Percentiles rank a stretch among this genome's conserved stretches.
phyloP scores from a whole-genome alignment of 169 alveolate genomes.

The Sarcocystis neurona region DNA sequence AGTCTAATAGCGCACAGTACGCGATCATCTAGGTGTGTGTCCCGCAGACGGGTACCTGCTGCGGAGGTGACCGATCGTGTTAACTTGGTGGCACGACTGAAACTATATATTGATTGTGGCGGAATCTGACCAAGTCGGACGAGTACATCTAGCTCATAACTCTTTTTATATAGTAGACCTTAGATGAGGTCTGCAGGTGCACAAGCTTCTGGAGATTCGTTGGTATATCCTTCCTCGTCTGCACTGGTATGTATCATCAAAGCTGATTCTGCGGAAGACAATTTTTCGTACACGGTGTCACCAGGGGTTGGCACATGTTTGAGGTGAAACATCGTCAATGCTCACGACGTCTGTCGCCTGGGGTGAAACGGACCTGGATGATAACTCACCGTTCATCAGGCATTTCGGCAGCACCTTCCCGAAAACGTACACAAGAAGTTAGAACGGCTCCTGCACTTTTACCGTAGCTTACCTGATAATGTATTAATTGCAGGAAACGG shows the following conservation, averaged over 20 bases:
- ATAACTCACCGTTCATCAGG: conserved; percentile 12
- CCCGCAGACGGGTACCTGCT: no score
- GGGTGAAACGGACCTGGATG: not conserved
- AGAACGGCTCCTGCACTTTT: not conserved
- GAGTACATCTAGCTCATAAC: not conserved
- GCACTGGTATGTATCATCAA: conserved; percentile 17
- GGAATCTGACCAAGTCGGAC: not conserved
- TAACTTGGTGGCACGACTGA: no score
- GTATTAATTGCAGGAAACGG: conserved; percentile 6
- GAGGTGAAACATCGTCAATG: conserved; percentile 5
- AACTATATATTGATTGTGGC: no score
- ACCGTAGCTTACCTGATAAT: not conserved
- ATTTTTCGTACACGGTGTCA: not conserved
- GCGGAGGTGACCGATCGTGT: no score
- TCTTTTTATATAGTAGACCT: not conserved
- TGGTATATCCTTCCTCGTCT: not conserved
- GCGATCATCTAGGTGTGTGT: no score
- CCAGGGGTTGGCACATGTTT: conserved; percentile 44
- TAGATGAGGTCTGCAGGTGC: conserved; percentile 2
- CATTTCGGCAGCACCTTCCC: conserved; percentile 63
- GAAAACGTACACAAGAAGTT: conserved; percentile 50
- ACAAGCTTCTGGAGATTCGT: conserved; percentile 15
- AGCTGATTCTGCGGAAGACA: not conserved
- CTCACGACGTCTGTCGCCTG: not conserved
- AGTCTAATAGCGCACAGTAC: no score